Conservation (phyloP, 352 stramenopile genomes). For the Pythium rhizo-oryzae region DNA sequence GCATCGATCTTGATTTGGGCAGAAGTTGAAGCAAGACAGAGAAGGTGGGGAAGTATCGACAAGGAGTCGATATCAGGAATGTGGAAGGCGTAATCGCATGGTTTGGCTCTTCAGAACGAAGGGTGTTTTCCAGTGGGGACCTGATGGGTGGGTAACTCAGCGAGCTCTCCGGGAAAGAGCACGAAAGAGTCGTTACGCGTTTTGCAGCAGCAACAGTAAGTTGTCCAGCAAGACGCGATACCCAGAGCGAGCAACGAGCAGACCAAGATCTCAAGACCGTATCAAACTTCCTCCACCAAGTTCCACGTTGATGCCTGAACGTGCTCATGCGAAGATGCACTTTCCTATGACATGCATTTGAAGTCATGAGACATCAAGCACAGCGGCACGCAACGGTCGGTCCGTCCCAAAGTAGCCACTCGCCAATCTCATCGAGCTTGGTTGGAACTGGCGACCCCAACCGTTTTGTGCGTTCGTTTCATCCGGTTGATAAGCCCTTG, state of each 20-base stretch:
- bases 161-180: background rate
- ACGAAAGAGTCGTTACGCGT: background rate
- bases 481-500: background rate
- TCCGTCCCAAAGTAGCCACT: background rate
- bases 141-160: background rate
- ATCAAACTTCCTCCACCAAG: no score
- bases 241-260: background rate
- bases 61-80: constrained; percentile 19
- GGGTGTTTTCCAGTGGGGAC: background rate
- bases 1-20: background rate
- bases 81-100: background rate
- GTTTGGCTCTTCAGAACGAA: background rate
- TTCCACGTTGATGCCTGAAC: background rate
- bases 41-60: constrained; percentile 7
- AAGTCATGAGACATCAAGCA: background rate
- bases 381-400: background rate
- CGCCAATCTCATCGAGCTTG: background rate
- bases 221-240: background rate
- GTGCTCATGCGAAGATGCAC: background rate
- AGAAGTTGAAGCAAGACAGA: background rate
- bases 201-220: background rate
- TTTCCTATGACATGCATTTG: background rate
- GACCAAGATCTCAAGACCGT: background rate
- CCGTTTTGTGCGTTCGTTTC: background rate
- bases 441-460: background rate